These are phyloP conservation scores for Penicillium samsonianum DNA, from an alignment of 495 filamentous ascomycete species.

Conservation along the genomic window DNA sequence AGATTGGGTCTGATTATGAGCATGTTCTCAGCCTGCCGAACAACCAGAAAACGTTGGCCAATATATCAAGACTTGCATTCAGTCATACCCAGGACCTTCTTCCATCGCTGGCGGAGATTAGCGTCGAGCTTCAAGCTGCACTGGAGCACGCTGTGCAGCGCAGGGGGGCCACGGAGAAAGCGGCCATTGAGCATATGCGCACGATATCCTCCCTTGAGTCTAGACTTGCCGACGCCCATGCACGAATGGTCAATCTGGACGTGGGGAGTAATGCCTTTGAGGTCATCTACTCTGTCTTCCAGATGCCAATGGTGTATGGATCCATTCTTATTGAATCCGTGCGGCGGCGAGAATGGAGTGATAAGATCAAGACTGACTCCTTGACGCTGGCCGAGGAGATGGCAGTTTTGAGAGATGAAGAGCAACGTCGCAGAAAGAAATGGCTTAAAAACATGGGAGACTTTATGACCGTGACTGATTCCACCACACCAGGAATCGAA, in stretches of 20 bases:
- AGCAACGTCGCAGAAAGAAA: constrained; percentile 80
- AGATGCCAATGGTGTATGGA: constrained; percentile 85
- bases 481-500: constrained; percentile 74
- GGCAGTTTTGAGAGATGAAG: constrained; percentile 85
- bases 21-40: constrained; percentile 68
- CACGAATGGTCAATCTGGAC: constrained; percentile 68
- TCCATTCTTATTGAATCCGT: constrained; percentile 84
- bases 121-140: constrained; percentile 73
- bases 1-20: constrained; percentile 85
- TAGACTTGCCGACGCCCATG: constrained; percentile 65
- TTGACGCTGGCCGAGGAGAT: constrained; percentile 87
- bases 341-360: constrained; percentile 82
- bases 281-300: constrained; percentile 69
- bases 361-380: constrained; percentile 84
- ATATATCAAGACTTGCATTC: constrained; percentile 82
- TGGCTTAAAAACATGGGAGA: constrained; percentile 82
- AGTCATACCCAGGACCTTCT: constrained; percentile 84
- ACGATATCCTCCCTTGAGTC: constrained; percentile 76
- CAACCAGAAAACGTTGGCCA: constrained; percentile 69
- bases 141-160: constrained; percentile 65
- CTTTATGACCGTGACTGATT: constrained; percentile 57
- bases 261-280: constrained; percentile 73
- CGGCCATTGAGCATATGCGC: constrained; percentile 71
- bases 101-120: constrained; percentile 72
- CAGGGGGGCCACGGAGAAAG: constrained; percentile 58